Percentiles rank a stretch among this genome's conserved stretches.
Conservation (phyloP, 495 filamentous ascomycete genomes). For the Bathelium albidoporum region DNA sequence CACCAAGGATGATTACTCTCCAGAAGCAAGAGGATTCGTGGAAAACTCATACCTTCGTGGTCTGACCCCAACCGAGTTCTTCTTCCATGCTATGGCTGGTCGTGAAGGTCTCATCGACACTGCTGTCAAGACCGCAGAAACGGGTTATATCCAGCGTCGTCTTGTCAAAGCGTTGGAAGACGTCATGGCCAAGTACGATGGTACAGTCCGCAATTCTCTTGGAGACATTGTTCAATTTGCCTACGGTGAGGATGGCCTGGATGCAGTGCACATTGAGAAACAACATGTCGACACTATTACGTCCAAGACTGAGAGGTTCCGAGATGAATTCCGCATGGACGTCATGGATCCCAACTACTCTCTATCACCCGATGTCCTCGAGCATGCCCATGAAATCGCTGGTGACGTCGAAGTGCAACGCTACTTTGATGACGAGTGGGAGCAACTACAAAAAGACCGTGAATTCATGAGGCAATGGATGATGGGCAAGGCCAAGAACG, state of each 20-base stretch:
- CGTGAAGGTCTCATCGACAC: constrained; percentile 99
- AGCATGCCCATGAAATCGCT: constrained; percentile 75
- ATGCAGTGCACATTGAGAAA: constrained; percentile 81
- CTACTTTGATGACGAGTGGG: constrained; percentile 81
- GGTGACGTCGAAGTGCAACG: constrained; percentile 78
- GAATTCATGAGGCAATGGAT: constrained; percentile 52
- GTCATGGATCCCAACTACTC: constrained; percentile 65
- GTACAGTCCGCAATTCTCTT: constrained; percentile 91
- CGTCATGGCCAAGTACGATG: constrained; percentile 94
- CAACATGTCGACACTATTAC: constrained; percentile 79
- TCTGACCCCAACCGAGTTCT: constrained; percentile 91
- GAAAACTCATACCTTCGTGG: constrained; percentile 98
- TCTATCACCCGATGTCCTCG: constrained; percentile 62
- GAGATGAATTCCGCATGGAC: constrained; percentile 76
- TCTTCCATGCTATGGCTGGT: constrained; percentile 99
- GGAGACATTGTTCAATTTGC: constrained; percentile 96
- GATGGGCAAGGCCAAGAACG: constrained; percentile 36
- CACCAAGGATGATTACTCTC: constrained; percentile 97
- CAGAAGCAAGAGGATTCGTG: constrained; percentile 93
- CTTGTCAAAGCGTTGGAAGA: constrained; percentile 97
- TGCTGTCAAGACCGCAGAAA: constrained; percentile 97
- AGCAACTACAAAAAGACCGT: constrained; percentile 63
- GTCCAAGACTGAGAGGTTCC: constrained; percentile 61
- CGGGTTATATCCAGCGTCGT: constrained; percentile 96
- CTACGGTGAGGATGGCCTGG: constrained; percentile 94